Conservation (phyloP, 2,329 filamentous ascomycete genomes). For the Coleophoma cylindrospora region DNA sequence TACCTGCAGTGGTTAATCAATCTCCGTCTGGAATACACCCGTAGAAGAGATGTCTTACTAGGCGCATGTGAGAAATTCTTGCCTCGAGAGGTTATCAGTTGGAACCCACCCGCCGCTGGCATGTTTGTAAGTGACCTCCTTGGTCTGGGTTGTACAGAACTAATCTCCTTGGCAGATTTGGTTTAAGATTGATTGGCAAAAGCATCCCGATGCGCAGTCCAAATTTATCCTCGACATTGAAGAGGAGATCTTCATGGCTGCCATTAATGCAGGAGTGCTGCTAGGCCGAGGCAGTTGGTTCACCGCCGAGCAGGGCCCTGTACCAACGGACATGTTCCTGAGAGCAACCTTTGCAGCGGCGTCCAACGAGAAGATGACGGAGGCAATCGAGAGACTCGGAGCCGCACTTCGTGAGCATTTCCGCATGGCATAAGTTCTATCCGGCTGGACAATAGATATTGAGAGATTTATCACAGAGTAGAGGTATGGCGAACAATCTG, state of each 20-base stretch:
- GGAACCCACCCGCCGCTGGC: constrained; percentile 72
- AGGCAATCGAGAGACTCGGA: constrained; percentile 72
- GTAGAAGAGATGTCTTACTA: constrained; percentile 68
- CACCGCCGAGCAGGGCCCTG: constrained; percentile 60
- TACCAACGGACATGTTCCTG: constrained; percentile 62
- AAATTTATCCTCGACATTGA: constrained; percentile 65
- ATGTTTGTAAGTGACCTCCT: constrained; percentile 71
- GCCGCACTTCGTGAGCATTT: constrained; percentile 63
- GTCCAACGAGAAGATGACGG: constrained; percentile 61
- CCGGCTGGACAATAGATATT: too few species aligned
- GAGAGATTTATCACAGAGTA: too few species aligned
- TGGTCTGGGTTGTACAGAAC: neutral
- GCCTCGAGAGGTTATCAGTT: constrained; percentile 67
- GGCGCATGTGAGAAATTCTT: constrained; percentile 72
- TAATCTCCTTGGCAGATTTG: constrained; percentile 50
- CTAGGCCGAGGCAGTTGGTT: constrained; percentile 90
- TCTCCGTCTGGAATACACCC: constrained; percentile 72
- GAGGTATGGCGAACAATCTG: too few species aligned
- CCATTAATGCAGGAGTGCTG: constrained; percentile 72
- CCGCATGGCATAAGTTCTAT: constrained; percentile 16
- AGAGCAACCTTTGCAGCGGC: constrained; percentile 86
- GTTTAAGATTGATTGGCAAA: constrained; percentile 62
- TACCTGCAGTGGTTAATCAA: constrained; percentile 84
- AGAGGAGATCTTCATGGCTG: constrained; percentile 76
- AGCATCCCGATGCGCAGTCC: constrained; percentile 54